Evolutionary conservation across 1,284 basidiomycete genomes (phyloP), one percentile per base, ranked within the genome.

Genomic region (Lignosus rhinocerotis): DNA sequence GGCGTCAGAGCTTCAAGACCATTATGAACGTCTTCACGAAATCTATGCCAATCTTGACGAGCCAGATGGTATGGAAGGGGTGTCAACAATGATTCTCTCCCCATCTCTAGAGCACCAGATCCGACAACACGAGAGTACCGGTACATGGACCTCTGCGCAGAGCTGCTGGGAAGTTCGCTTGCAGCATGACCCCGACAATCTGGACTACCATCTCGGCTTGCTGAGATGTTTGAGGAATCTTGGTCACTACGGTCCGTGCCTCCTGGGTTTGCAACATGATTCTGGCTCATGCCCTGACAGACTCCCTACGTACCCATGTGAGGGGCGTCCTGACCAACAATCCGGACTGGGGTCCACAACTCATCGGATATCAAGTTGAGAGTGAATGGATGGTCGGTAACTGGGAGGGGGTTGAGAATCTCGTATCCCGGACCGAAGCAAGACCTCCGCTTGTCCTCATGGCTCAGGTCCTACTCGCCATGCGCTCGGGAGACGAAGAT

Each of bases 151-250:
- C 0, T 92, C 95, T 4, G 97, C 97, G 5, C 97, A 99, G 73
- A 98, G 96, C 69, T 99, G 97, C 67, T 99, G 97, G 97, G 97
- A 99, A 75, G 91, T 99, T n/a, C 84, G 91, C 48, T 78, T 99
- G 21, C 96, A 98, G 70, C 88, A 93, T 63, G 85, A 87, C 31
- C 96, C 96, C 0, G 87, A 97, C 66, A 94, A 96, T 64, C 79
- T 97, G 8, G 85, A 91, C 32, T 89, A 90, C 60, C 97, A 99
- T 72, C 73, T 97, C 8, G 97, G 97, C 3, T 80, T 99, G 17
- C 76, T 98, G 60, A 86, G 93, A 52, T 99, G 97, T 71, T 80
- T 99, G 52, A 84, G 94, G 44, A 98, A 98, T 70, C 80, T 99
- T 16, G 97, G 97, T 9, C 97, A 99, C 73, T 98, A 99, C 73